Base-by-base conservation (phyloP, 192 early-diverging fungal genomes). In the Dimargaris cristalligena region DNA sequence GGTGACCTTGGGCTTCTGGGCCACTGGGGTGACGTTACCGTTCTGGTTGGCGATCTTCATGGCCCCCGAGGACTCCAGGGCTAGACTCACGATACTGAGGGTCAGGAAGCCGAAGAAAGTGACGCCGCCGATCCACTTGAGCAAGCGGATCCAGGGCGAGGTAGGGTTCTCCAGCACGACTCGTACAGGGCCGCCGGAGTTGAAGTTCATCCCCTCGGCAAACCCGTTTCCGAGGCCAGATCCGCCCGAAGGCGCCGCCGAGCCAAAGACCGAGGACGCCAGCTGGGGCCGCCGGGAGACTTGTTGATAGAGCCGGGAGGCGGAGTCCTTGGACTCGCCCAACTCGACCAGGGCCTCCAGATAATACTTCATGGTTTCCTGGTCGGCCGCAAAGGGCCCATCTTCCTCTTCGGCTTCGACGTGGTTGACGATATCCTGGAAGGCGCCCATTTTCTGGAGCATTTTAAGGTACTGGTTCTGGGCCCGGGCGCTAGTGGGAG, bases 31-130 rank as follows among this genome's bases (percentile, higher is more conserved):
- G 38, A 70, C 64, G 20, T 71, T 64, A 0, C 33, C 49, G 2
- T 60, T 34, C 60, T 63, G 65, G 44, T 49, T 64, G 0, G 75
- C 65, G 0, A 79, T 77, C 63, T 85, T 86, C 60, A 84, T 67
- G 25, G 85, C 46, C 6, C 80, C 82, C 2, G 82, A 82, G 64
- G 80, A 82, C 60, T 88, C 86, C 58, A 88, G 65, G 2, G 79
- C 74, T 11, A 86, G 44, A 31, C 80, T 82, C 29, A 86, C 58
- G 50, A 86, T 69, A 0, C 84, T 86, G 46, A 88, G 63, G 60
- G 84, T 81, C 52, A 81, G 82, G 52, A 86, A 85, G 0, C 81
- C 83, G 56, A 70, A 67, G 4, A 75, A 34, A 1, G 71, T 26
- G 34, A 64, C 64, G 62, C 67, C 70, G 28, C 68, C 10, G 0